Base-by-base conservation (phyloP, 1,139 yeast species). In the Candida frijolesensis region DNA sequence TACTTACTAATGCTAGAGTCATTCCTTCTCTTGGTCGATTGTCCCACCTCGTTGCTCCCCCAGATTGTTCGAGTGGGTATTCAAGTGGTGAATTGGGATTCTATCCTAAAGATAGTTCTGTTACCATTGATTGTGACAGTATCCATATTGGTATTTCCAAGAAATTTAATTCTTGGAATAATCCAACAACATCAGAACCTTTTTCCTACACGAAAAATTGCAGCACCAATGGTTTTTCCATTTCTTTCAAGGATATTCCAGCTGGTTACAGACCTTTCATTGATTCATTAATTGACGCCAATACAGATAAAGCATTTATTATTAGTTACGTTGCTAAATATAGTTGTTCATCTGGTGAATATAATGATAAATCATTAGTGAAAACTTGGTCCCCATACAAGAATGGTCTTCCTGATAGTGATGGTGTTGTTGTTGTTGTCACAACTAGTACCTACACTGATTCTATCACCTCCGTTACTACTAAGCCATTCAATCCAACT, bases 31-130 rank as follows among this genome's bases (percentile, higher is more conserved):
- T 58, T 15, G 52, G 51, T 12, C 38, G 44, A 39, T 25, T 42
- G 18, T 64, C 62, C 40, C 44, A 47, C 11, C 57, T 46, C 33
- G 22, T 59, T 6, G 44, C 61, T 12, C 67, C 67, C 27, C 57
- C 56, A 6, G 25, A 43, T n/a, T 68, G 71, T 60, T 40, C 56
- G 2, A 49, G 45, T 16, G 71, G 72, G n/a, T 59, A 61, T 72
- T 87, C 87, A 48, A 91, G 88, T 63, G 96, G 96, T 71, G 88
- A 87, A 65, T 78, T 89, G 50, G 96, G 96, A 60, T 92, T 87
- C 47, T 94, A 87, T 63, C 95, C 96, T 10, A 92, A 87, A 64
- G 95, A 88, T 30, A 80, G 84, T 49, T 95, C 88, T 70, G 95
- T 89, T 35, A 95, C 87, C 19, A 33, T 46, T 41, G 45, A 66